A percentile compares a stretch with the other conserved stretches of the same genome.
Evolutionary conservation across 1,284 basidiomycete genomes (phyloP).

Genomic region (Sanguinoderma infundibulare): DNA sequence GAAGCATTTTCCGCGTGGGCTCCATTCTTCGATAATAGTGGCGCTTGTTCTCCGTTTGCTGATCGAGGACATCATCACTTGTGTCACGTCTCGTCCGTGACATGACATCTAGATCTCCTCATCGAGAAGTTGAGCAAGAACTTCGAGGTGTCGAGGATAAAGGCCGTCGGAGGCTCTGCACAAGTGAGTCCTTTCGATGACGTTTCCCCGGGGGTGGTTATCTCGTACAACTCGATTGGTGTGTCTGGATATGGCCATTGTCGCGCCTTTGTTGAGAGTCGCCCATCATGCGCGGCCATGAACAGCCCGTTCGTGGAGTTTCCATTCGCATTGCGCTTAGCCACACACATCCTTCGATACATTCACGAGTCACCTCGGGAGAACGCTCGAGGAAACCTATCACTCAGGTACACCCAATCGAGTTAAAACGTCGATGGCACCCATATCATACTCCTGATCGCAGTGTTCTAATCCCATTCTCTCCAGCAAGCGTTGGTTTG

Average conservation of each 20-base stretch:
- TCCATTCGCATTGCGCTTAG: no score
- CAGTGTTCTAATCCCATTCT: conserved; percentile 3
- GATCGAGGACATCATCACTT: no score
- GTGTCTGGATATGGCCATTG: conserved; percentile 1
- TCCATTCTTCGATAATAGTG: background rate
- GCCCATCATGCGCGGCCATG: background rate
- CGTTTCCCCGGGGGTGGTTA: conserved; percentile 1
- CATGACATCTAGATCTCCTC: conserved; percentile 58
- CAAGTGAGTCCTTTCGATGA: conserved; percentile 48
- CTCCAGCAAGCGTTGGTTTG: conserved; percentile 77
- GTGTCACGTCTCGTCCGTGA: conserved; percentile 36
- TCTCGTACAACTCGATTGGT: background rate
- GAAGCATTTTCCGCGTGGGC: conserved; percentile 44
- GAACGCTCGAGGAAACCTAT: no score
- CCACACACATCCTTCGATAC: no score
- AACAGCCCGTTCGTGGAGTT: no score
- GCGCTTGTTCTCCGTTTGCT: conserved; percentile 7
- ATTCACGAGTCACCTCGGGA: no score
- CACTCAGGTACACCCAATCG: no score
- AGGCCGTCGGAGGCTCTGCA: conserved; percentile 73
- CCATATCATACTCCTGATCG: background rate
- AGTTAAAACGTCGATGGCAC: background rate
- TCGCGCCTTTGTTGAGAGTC: background rate
- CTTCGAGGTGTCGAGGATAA: conserved; percentile 69
- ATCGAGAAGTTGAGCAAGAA: conserved; percentile 73